Evolutionary conservation across 2,329 filamentous ascomycete species (phyloP), one percentile per base, ranked within the genome.

Genomic region (Colletotrichum somersetense): DNA sequence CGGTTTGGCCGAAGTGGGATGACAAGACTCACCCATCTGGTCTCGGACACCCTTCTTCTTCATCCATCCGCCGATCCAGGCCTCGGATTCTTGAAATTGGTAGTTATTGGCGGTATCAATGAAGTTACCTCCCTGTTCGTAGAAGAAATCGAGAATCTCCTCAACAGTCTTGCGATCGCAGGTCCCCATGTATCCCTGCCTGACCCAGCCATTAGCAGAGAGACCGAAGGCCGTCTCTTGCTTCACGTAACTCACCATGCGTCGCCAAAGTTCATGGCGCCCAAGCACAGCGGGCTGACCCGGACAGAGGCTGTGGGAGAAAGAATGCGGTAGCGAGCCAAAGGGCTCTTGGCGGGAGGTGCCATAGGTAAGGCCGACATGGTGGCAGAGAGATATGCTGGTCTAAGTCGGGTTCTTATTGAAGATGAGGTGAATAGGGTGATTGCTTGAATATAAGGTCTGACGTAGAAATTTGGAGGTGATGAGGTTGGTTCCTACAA

Each of bases 31-130:
- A 87, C 86, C 84, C 80, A 94, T 88, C 77, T 92, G 84, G 75
- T 93, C 91, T 33, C 92, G 87, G 71, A 88, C 88, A n/a, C 86
- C 84, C 12, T 89, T 87, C 73, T 86, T 86, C 76, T 85, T 84
- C 89, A 92, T 91, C 91, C 91, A 94, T 75, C 92, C 90, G 46
- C 92, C 92, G 68, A 94, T 83, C 88, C 91, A 91, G 64, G 77
- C 80, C 80, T 93, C 91, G 1, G 88, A 89, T 78, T 92, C 85
- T 72, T 84, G 85, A 66, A 84, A 81, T 75, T 92, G 91, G 80
- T 93, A 93, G 79, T 91, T 91, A 81, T 90, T 92, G 71, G 91
- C 77, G 0, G 91, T 93, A 78, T 94, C 92, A 77, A 94, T 91
- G 79, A 94, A 93, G 81, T 94, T 94, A 33, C 92, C 92, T 70